Evolutionary conservation across 192 early-diverging fungal species (phyloP).

Genomic region (Kickxella alabastrina): DNA sequence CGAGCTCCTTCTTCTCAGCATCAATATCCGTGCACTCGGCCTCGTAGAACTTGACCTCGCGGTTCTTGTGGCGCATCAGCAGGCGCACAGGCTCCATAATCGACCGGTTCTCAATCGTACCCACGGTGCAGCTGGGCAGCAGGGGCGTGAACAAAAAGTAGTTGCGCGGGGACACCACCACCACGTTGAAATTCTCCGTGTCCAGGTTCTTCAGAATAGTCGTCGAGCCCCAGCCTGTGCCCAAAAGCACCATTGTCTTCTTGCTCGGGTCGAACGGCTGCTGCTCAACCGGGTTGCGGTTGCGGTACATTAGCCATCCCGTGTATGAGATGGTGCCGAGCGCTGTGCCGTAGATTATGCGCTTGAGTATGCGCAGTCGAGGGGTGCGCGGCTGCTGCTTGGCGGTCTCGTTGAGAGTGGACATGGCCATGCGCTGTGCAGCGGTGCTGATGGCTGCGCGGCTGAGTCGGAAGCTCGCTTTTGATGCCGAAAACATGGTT

Average conservation of each 20-base stretch:
- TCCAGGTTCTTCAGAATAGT: slow-evolving; percentile 70
- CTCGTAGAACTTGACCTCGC: slow-evolving; percentile 83
- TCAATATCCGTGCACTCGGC: slow-evolving; percentile 90
- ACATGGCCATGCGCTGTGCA: slow-evolving; percentile 43
- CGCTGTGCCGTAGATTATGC: slow-evolving; percentile 21
- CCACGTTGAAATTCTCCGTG: slow-evolving; percentile 76
- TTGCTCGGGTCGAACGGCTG: slow-evolving; percentile 39
- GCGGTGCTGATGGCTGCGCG: slow-evolving; percentile 13
- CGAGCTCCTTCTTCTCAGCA: slow-evolving; percentile 71
- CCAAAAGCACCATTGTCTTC: slow-evolving; percentile 43
- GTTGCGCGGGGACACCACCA: slow-evolving; percentile 75
- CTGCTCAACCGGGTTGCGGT: slow-evolving; percentile 44
- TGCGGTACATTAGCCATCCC: slow-evolving; percentile 49
- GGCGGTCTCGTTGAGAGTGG: slow-evolving; percentile 16
- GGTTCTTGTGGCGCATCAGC: slow-evolving; percentile 81
- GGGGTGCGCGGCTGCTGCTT: slow-evolving; percentile 13
- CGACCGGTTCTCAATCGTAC: slow-evolving; percentile 80
- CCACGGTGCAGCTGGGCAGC: slow-evolving; percentile 75
- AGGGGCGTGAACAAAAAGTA: slow-evolving; percentile 82
- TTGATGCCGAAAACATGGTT: slow-evolving; percentile 21
- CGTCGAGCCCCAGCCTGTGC: slow-evolving; percentile 44
- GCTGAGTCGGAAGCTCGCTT: slow-evolving; percentile 12
- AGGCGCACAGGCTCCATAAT: slow-evolving; percentile 86
- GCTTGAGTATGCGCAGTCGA: slow-evolving; percentile 41
- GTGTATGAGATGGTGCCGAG: slow-evolving; percentile 24